Base-by-base conservation (phyloP, 495 filamentous ascomycete genomes). In the Clohesyomyces aquaticus region DNA sequence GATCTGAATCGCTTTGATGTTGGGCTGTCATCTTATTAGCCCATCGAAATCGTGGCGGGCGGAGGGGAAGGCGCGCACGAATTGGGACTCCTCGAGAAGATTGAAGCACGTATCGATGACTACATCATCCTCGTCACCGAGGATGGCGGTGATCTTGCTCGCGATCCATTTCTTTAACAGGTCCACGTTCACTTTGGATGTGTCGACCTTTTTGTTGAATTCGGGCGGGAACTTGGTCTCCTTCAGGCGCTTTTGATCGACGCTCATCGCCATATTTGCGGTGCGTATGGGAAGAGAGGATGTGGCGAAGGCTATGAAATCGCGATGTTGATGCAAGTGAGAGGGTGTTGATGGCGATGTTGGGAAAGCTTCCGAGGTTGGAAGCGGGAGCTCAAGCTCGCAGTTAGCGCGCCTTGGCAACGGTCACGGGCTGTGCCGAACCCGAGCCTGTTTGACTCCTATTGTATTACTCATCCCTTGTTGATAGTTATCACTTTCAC, bases 161-260 rank as follows among this genome's bases (percentile, higher is more conserved):
- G 90, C 87, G 72, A 98, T 96, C 94, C 94, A 98, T 91, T 91
- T 95, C 82, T 97, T 97, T 86, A 98, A 93, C 59, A 98, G 91
- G 75, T 95, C 92, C 22, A 96, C 80, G 69, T 97, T 96, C 73
- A 98, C 91, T 78, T 98, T 99, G 60, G 84, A 83, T 87, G 94
- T 95, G 78, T 99, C 93, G 42, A 99, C 95, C 81, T 96, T 97
- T 74, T 88, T 84, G 71, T 82, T 93, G 76, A 96, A 98, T 75
- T 98, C 94, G 9, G 87, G 83, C 48, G 94, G 94, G 69, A 96
- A 97, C 73, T 96, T 97, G 56, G 91, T 97, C 75, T 85, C 82
- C 82, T 87, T 88, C 46, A 96, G 79, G 73, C 94, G 82, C 82
- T 95, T 96, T 60, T 88, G 84, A 74, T 96, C 91, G 35, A 92